phyloP scores from a whole-genome alignment of 2,329 filamentous ascomycete species.

The Endocalyx cinctus region DNA sequence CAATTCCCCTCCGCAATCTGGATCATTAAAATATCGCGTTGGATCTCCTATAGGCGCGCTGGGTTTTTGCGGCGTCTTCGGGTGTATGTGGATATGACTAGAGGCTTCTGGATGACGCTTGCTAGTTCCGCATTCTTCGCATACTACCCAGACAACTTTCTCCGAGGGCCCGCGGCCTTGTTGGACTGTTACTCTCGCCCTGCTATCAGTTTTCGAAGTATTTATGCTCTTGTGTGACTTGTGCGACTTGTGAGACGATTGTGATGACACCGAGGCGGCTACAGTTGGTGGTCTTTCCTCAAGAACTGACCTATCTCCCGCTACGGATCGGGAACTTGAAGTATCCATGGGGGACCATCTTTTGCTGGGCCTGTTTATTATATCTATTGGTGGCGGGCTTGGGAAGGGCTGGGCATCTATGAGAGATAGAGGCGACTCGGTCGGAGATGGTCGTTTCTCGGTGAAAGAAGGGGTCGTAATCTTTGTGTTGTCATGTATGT shows the following conservation, averaged over 20 bases:
- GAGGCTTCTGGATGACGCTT: constrained; percentile 19
- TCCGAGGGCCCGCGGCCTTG: constrained; percentile 18
- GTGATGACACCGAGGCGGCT: constrained; percentile 21
- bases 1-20: constrained; percentile 11
- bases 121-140: constrained; percentile 27
- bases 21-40: constrained; percentile 26
- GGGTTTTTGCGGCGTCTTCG: too few relatives aligned
- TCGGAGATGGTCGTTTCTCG: neutral
- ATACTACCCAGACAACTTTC: constrained; percentile 27
- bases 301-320: constrained; percentile 6
- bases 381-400: constrained; percentile 1
- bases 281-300: constrained; percentile 16
- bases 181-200: constrained; percentile 18
- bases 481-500: constrained; percentile 6
- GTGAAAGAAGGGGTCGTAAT: constrained; percentile 4
- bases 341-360: constrained; percentile 26
- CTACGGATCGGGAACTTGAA: constrained; percentile 10
- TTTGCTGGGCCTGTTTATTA: constrained; percentile 20
- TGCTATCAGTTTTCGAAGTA: constrained; percentile 15
- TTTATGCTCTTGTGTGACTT: too few relatives aligned
- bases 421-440: neutral
- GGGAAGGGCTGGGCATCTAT: constrained; percentile 1
- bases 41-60: constrained; percentile 23
- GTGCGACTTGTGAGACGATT: constrained; percentile 19
- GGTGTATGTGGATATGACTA: too few relatives aligned